Percentiles rank a stretch among this genome's conserved stretches.
Evolutionary conservation across 192 early-diverging fungal genomes (phyloP).

Genomic region (Ambispora gerdemannii): DNA sequence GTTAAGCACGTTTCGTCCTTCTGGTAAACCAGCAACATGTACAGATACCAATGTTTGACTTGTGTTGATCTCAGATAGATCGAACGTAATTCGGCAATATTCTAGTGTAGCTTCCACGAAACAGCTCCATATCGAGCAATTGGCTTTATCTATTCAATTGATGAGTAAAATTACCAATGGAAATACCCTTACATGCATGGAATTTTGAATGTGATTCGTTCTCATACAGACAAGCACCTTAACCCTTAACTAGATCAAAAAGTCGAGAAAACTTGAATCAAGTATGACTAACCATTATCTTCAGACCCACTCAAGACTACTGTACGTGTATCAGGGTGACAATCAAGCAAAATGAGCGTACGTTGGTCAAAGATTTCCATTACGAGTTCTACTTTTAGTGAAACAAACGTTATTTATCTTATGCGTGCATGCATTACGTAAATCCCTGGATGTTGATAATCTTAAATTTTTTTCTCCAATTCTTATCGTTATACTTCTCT

Average conservation of each 20-base stretch:
- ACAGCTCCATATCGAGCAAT: constrained; percentile 30
- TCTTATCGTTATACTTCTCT: background rate
- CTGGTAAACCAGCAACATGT: constrained; percentile 26
- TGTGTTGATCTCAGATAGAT: constrained; percentile 12
- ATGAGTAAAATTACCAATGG: background rate
- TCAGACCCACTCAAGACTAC: background rate
- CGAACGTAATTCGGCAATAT: constrained; percentile 32
- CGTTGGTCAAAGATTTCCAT: background rate
- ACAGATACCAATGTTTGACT: constrained; percentile 16
- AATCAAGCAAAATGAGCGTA: constrained; percentile 27
- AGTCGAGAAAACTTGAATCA: background rate
- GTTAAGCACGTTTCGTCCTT: constrained; percentile 13
- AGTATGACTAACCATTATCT: constrained; percentile 6
- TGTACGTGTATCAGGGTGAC: constrained; percentile 14
- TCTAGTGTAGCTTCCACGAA: constrained; percentile 32
- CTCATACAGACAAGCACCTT: background rate
- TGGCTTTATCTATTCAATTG: background rate
- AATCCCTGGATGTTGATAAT: background rate
- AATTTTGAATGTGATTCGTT: background rate
- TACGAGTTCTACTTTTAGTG: background rate
- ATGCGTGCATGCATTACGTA: background rate
- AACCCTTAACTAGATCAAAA: background rate
- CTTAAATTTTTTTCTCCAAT: background rate
- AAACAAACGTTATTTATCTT: background rate
- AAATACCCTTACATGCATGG: background rate